A percentile compares a stretch with the other conserved stretches of the same genome.
These are phyloP conservation scores for Exophiala aquamarina DNA, from an alignment of 2,329 filamentous ascomycete species.

Conservation along the genomic window DNA sequence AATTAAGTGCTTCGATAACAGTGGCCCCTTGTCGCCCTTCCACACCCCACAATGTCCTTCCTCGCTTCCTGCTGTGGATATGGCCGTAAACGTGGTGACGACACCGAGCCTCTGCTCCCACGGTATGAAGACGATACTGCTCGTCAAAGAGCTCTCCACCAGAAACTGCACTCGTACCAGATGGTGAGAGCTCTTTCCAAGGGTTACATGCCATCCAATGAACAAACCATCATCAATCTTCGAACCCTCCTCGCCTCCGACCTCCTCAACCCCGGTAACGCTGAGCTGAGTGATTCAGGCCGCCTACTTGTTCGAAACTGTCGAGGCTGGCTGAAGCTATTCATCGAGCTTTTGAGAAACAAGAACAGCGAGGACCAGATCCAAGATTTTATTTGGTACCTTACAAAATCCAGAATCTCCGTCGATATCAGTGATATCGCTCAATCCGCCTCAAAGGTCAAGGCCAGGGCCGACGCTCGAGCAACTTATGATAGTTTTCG, in stretches of 20 bases:
- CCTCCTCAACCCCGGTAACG: conserved; percentile 71
- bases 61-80: conserved; percentile 68
- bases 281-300: conserved; percentile 75
- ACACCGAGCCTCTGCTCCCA: conserved; percentile 77
- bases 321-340: conserved; percentile 72
- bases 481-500: conserved; percentile 78
- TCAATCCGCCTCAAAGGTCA: conserved; percentile 60
- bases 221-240: conserved; percentile 77
- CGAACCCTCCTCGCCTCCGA: conserved; percentile 76
- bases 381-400: conserved; percentile 87
- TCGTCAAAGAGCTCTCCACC: conserved; percentile 73
- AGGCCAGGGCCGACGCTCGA: conserved; percentile 67
- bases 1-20: too few relatives aligned
- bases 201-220: conserved; percentile 90
- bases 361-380: conserved; percentile 86
- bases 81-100: conserved; percentile 52
- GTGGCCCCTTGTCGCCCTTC: too few relatives aligned
- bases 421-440: conserved; percentile 67
- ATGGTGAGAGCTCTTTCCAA: conserved; percentile 79
- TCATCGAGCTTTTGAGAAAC: conserved; percentile 77
- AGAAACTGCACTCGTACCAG: conserved; percentile 86
- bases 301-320: conserved; percentile 69
- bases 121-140: conserved; percentile 79
- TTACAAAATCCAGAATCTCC: conserved; percentile 70
- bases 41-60: conserved; percentile 19